Base-by-base conservation (phyloP, 352 stramenopile genomes). In the Phytopythium aichiense region DNA sequence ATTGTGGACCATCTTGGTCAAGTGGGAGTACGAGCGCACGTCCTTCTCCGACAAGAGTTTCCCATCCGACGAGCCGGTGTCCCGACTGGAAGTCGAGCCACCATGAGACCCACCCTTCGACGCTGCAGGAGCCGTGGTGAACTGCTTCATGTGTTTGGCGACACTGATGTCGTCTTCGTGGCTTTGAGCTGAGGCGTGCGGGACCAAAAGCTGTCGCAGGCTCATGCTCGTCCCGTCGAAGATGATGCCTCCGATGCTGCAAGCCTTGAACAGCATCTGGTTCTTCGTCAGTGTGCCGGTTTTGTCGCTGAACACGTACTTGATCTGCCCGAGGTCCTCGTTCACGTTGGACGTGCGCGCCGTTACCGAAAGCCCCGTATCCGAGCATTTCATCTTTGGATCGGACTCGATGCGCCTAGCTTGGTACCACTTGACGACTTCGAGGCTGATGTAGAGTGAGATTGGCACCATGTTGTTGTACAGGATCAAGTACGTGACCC, bases 291-390 rank as follows among this genome's bases (percentile, higher is more conserved):
- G 73, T 5, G 98, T 99, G 9, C 98, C 98, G 1, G 97, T 99
- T 71, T 99, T 99, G 71, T 99, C 98, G 20, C 85, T 98, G 73
- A 99, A 99, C 15, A 99, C 95, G 73, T 99, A 99, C 63, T 98
- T 94, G 65, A 99, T 98, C 78, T 98, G 92, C 0, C 97, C 98
- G 2, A 98, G 73, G 56, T 98, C 92, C 77, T 97, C 95, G 43
- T 97, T 98, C 51, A 99, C 89, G 55, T 98, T 96, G 18, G 91
- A 97, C 0, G 89, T 98, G 0, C 95, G 87, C 6, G 89, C 95
- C n/a, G 88, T 89, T 0, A 96, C 89, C 0, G 80, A 77, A 11
- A 74, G 71, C 0, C 76, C 85, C 0, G 76, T 88, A 31, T 79
- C 65, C 0, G 66, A 31, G 23, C 74, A 88, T 13, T 68, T 67